phyloP scores from a whole-genome alignment of 139 green algal species.

The Chlorella sp. region DNA sequence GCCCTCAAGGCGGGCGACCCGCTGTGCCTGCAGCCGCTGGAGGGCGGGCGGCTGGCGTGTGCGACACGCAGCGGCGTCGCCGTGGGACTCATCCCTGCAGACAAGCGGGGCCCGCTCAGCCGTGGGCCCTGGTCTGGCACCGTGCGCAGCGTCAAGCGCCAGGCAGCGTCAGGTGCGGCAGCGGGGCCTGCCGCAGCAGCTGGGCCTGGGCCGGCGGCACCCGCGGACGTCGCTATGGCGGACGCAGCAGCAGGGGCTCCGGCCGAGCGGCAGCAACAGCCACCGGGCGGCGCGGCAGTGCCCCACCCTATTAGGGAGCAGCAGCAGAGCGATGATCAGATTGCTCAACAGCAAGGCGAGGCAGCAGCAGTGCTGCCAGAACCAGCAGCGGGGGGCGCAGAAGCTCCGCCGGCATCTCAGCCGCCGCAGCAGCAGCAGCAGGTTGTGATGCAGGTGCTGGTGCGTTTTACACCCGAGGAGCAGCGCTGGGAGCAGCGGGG shows the following conservation, averaged over 20 bases:
- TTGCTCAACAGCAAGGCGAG: too few relatives aligned
- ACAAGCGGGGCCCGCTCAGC: constrained; percentile 8
- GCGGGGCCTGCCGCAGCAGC: background rate
- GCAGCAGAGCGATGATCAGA: background rate
- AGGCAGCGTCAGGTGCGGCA: background rate
- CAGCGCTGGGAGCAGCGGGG: constrained; percentile 14
- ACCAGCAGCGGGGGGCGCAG: background rate
- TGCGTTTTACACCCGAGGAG: constrained; percentile 28
- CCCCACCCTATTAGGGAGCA: background rate
- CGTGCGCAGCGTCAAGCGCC: constrained; percentile 29
- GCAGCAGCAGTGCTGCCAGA: background rate
- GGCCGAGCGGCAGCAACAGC: background rate
- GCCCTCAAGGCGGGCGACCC: background rate
- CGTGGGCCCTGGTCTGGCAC: constrained; percentile 23
- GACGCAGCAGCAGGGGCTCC: background rate
- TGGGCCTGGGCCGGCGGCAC: too few relatives aligned
- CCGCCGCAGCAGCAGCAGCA: background rate
- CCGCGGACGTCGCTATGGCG: background rate
- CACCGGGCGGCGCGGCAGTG: background rate
- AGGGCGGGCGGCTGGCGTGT: constrained; percentile 8
- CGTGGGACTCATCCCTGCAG: constrained; percentile 15
- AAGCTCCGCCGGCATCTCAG: background rate
- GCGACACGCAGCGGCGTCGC: background rate
- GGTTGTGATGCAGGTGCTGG: constrained; percentile 18
- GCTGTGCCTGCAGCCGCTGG: constrained; percentile 8